These are phyloP conservation scores for Ganoderma meredithae DNA, from an alignment of 1,284 basidiomycete species.

Conservation along the genomic window DNA sequence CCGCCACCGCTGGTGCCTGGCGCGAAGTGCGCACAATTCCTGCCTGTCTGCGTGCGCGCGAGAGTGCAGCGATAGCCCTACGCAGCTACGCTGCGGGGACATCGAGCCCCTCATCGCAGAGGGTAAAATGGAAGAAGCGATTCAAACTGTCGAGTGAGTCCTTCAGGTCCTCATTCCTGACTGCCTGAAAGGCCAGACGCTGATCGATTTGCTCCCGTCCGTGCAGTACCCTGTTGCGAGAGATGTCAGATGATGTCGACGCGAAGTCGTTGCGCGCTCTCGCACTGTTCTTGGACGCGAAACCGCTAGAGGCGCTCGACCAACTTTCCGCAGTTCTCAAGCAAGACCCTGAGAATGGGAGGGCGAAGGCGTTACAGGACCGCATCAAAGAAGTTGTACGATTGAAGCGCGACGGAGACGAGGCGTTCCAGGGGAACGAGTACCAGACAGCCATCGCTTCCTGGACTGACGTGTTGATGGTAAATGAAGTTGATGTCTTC, in stretches of 20 bases:
- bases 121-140: conserved; percentile 25
- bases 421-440: conserved; percentile 6
- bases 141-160: conserved; percentile 24
- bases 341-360: conserved; percentile 30
- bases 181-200: not conserved
- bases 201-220: conserved; percentile 3
- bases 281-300: conserved; percentile 26
- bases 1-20: too few relatives aligned
- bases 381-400: conserved; percentile 19
- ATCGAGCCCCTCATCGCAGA: conserved; percentile 29
- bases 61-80: conserved; percentile 22
- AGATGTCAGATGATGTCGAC: conserved; percentile 13
- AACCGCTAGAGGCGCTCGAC: conserved; percentile 16
- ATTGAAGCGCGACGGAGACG: conserved; percentile 22
- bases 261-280: conserved; percentile 23
- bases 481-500: conserved; percentile 7
- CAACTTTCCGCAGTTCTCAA: conserved; percentile 17
- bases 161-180: not conserved
- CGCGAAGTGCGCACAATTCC: too few relatives aligned
- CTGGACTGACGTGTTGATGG: conserved; percentile 22
- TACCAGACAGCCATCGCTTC: conserved; percentile 19
- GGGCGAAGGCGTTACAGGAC: conserved; percentile 16
- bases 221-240: conserved; percentile 12
- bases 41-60: conserved; percentile 18
- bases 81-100: conserved; percentile 30